These are phyloP conservation scores for Trapa incisa DNA, from an alignment of 345 rosid genomes.

Conservation along the genomic window DNA sequence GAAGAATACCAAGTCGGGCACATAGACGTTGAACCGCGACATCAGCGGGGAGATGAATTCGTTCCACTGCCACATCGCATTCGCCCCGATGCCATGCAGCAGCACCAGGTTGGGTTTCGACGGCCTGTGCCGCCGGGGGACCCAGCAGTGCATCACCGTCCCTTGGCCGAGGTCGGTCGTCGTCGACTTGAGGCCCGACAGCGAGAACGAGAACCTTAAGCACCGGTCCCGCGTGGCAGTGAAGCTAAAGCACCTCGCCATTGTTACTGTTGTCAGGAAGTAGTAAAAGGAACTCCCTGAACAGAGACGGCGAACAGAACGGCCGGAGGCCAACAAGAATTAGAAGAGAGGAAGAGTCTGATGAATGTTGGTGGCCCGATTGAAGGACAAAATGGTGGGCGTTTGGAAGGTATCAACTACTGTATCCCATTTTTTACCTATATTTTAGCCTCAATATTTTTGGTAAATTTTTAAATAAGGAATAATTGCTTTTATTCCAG, in stretches of 20 bases:
- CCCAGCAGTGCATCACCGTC: slow-evolving; percentile 79
- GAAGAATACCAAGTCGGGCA: slow-evolving; percentile 82
- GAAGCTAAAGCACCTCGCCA: slow-evolving; percentile 59
- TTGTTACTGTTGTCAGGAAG: not conserved
- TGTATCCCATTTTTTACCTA: too few species aligned
- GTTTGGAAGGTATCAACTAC: not conserved
- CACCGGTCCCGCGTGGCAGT: slow-evolving; percentile 44
- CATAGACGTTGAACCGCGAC: slow-evolving; percentile 65
- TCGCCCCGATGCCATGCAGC: slow-evolving; percentile 87
- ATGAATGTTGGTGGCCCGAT: not conserved
- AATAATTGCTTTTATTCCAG: too few species aligned
- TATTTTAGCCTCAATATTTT: too few species aligned
- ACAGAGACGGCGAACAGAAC: not conserved
- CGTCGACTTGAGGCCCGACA: slow-evolving; percentile 58
- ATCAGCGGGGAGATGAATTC: slow-evolving; percentile 38
- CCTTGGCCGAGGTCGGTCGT: slow-evolving; percentile 72
- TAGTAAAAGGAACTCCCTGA: not conserved
- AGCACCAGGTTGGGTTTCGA: slow-evolving; percentile 47
- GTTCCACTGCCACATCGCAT: slow-evolving; percentile 94
- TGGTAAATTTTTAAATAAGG: too few species aligned
- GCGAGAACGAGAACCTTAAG: slow-evolving; percentile 53
- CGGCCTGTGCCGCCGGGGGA: slow-evolving; percentile 33
- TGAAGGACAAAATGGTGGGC: not conserved
- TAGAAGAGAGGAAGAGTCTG: not conserved
- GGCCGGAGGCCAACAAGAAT: not conserved